Evolutionary conservation across 768 basidiomycete genomes (phyloP).

Genomic region (Cyclocybe cylindracea): DNA sequence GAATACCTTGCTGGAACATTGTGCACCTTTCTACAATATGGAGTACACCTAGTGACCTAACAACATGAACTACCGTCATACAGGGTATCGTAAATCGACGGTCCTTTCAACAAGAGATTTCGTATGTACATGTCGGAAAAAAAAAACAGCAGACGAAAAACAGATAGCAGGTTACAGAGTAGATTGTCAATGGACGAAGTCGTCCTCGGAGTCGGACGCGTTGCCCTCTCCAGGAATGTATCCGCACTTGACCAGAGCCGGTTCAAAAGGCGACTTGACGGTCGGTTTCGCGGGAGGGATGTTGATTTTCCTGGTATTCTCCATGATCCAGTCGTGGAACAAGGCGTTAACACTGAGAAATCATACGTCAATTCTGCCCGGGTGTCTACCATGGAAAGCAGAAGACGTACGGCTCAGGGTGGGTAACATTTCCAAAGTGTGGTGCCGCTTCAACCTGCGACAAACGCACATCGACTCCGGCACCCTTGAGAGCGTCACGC

Average conservation of each 20-base stretch:
- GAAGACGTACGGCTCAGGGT: conserved; percentile 27
- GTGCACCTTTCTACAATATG: too few species aligned
- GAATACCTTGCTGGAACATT: too few species aligned
- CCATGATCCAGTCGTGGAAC: conserved; percentile 30
- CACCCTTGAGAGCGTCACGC: conserved; percentile 20
- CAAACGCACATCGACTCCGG: conserved; percentile 28
- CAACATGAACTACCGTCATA: too few species aligned
- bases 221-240: conserved; percentile 15
- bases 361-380: background rate
- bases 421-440: conserved; percentile 37
- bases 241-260: conserved; percentile 22
- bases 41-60: too few species aligned
- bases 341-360: conserved; percentile 26
- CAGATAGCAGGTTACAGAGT: background rate
- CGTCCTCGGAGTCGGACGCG: conserved; percentile 24
- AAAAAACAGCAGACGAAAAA: background rate
- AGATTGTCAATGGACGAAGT: conserved; percentile 8
- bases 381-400: background rate
- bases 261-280: conserved; percentile 32
- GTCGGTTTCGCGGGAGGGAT: conserved; percentile 22
- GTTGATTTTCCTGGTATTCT: conserved; percentile 11
- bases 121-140: too few species aligned
- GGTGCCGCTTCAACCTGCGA: conserved; percentile 28
- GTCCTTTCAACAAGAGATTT: too few species aligned
- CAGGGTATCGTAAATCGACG: too few species aligned